Conservation (phyloP, 2,329 filamentous ascomycete genomes). For the Aureobasidium sp. region DNA sequence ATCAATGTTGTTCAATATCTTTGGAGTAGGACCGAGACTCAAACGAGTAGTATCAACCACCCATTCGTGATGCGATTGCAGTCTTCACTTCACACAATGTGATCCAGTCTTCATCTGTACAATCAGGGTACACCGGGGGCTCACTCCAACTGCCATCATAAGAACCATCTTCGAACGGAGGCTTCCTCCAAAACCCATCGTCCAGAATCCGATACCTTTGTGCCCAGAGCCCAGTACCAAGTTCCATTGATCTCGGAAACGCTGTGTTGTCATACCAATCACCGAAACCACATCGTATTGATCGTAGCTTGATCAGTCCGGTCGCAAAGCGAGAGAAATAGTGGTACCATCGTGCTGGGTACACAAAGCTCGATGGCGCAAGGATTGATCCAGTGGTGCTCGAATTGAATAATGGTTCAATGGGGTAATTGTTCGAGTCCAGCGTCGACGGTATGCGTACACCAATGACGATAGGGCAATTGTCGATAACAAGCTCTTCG, state of each 20-base stretch:
- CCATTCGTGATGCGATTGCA: not conserved
- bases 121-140: constrained; percentile 5
- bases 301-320: not conserved
- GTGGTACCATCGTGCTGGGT: not conserved
- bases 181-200: not conserved
- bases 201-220: constrained; percentile 12
- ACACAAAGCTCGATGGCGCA: not conserved
- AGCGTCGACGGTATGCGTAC: not conserved
- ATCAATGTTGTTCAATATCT: not conserved
- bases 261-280: not conserved
- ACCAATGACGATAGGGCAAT: constrained; percentile 29
- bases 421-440: constrained; percentile 5
- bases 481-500: constrained; percentile 35
- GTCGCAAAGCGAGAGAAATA: not conserved
- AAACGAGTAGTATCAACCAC: not conserved
- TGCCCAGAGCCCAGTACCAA: not conserved
- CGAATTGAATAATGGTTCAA: constrained; percentile 8
- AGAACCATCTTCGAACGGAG: not conserved
- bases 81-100: constrained; percentile 1
- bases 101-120: constrained; percentile 8
- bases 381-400: constrained; percentile 4
- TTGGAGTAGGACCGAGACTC: no score
- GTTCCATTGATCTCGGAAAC: not conserved
- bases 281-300: constrained; percentile 6
- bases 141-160: constrained; percentile 3